Base-by-base conservation (phyloP, 306 rosid genomes). In the Rubus parviflorus region DNA sequence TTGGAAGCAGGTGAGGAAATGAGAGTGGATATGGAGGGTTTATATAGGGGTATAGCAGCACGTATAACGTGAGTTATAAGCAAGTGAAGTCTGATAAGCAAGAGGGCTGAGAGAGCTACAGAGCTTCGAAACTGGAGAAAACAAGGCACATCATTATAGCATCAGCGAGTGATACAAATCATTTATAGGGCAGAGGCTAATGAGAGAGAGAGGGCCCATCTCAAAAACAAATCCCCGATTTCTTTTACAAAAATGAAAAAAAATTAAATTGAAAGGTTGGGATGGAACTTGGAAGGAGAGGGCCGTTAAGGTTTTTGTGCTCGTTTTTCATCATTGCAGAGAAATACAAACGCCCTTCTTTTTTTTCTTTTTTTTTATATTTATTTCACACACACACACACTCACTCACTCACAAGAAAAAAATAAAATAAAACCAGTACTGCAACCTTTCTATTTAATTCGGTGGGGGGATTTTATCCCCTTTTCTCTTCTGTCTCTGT, bases 51-150 rank as follows among this genome's bases (percentile, higher is more conserved):
- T 72, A n/a, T 48, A 65, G 42, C 17, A 81, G 75, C 58, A 57
- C 51, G 70, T 38, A 80, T 82, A 86, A 81, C 83, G 88, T 81
- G 93, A 73, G 70, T 73, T 71, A 9, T 57, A 86, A 84, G 88
- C 74, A 84, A 85, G 51, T n/a, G n/a, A n/a, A n/a, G n/a, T n/a
- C n/a, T n/a, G n/a, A n/a, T n/a, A n/a, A n/a, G 88, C 74, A 84
- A 85, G 51, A 76, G 64, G 16, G 45, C 47, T 56, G 48, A 47
- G 41, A 64, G 30, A 65, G 73, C 71, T 35, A 42, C 54, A 68
- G 30, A 45, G 71, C 72, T 16, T 79, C 35, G 82, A 74, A 83
- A 75, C 76, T 77, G 43, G 82, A 52, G 74, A 79, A 48, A 13
- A 46, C 63, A 14, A 42, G 72, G 72, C 62, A 61, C 41, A 57